Percentiles rank a stretch among this genome's conserved stretches.
phyloP scores from a whole-genome alignment of 257 asterid genomes.

The Cordia subcordata region DNA sequence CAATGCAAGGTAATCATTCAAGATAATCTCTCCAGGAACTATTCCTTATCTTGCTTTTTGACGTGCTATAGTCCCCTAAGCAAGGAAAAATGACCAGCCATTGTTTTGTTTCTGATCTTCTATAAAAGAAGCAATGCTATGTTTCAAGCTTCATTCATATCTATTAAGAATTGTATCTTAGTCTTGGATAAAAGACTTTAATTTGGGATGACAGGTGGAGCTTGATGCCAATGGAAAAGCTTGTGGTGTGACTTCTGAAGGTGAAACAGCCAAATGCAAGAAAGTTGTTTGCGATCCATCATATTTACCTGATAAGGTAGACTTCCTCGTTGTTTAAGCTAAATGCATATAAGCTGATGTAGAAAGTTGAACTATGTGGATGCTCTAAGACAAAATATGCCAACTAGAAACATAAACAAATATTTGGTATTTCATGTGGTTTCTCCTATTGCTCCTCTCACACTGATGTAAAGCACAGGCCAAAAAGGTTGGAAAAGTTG shows the following conservation, averaged over 20 bases:
- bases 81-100: neutral
- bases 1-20: constrained; percentile 62
- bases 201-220: constrained; percentile 57
- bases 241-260: constrained; percentile 90
- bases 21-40: neutral
- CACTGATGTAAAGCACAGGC: constrained; percentile 45
- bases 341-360: constrained; percentile 1
- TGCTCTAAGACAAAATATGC: neutral
- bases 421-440: constrained; percentile 6
- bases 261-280: constrained; percentile 98
- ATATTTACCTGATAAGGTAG: constrained; percentile 79
- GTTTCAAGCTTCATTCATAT: too few species aligned
- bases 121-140: too few species aligned
- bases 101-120: too few species aligned
- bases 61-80: neutral
- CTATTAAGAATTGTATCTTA: neutral
- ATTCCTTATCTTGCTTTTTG: neutral
- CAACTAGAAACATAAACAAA: neutral
- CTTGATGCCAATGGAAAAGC: constrained; percentile 75
- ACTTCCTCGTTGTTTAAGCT: neutral
- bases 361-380: neutral
- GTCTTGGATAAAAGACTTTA: neutral
- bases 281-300: constrained; percentile 96
- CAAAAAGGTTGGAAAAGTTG: constrained; percentile 78
- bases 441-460: constrained; percentile 13